Base-by-base conservation (phyloP, 257 asterid species). In the Cinchona pubescens region DNA sequence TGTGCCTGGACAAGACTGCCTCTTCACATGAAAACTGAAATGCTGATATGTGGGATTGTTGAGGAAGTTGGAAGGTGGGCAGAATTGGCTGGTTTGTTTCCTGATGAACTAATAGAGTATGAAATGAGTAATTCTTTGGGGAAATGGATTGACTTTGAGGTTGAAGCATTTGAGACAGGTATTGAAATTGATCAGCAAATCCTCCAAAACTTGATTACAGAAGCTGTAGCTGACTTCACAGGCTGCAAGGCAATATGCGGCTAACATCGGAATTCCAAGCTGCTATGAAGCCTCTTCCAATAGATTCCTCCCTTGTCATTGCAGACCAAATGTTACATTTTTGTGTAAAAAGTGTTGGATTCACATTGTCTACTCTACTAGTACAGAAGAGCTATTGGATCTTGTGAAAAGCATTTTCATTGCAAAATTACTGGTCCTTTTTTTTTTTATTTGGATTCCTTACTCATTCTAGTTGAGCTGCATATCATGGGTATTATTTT, bases 21-120 rank as follows among this genome's bases (percentile, higher is more conserved):
- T 34, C 76, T 86, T 11, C 83, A 84, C 56, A 75, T 80, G 91
- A 89, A 82, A 74, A 79, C 77, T 1, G 85, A 87, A 66, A 82
- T 77, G 80, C 29, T 94, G 76, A 82, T 89, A 2, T 76, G 86
- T 32, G 96, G 88, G 70, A 82, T 89, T 69, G 87, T 88, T 14
- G 90, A 86, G 48, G 90, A 73, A 68, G 88, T 92, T 32, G 75
- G 87, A 80, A 76, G 77, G 85, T 94, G 99, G 99, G 82, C 78
- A 21, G 88, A 87, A 56, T 42, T 84, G 55, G 88, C 88, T 10
- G 86, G 89, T 16, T 65, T 84, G 67, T 42, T 78, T 56, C 78
- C 80, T 2, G 94, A 91, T 37, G 96, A 89, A 74, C 18, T 91
- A 79, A 83, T 89, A 72, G 96, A 89, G 27, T 71, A 84, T 76